Percentiles rank a stretch among this genome's conserved stretches.
Conservation (phyloP, 352 stramenopile genomes). For the Globisporangium iwayamae region DNA sequence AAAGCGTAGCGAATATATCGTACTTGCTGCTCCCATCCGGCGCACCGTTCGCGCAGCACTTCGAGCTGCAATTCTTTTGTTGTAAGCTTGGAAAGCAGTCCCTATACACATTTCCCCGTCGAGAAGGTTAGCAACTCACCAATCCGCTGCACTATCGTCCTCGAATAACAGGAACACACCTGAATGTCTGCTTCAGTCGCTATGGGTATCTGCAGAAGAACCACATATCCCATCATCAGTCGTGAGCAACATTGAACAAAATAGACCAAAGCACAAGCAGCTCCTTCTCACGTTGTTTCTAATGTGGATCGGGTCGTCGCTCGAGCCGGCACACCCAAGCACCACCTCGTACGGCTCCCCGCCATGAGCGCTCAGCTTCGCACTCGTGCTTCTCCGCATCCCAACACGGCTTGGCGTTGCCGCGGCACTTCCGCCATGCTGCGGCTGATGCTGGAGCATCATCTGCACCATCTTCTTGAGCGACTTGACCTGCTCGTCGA, state of each 20-base stretch:
- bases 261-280: not conserved
- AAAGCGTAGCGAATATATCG: not conserved
- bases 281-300: slow-evolving; percentile 6
- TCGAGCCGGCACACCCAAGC: not conserved
- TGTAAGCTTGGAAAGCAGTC: slow-evolving; percentile 23
- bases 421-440: not conserved
- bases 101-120: not conserved
- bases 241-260: not conserved
- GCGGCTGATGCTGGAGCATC: slow-evolving; percentile 7
- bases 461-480: slow-evolving; percentile 37
- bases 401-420: not conserved
- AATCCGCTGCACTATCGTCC: not conserved
- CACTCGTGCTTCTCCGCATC: slow-evolving; percentile 4
- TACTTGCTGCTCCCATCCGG: slow-evolving; percentile 45
- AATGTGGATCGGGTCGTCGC: slow-evolving; percentile 7
- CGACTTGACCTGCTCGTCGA: slow-evolving; percentile 43
- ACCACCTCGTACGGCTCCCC: slow-evolving; percentile 5
- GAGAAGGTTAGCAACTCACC: not conserved
- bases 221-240: not conserved
- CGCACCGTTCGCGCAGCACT: slow-evolving; percentile 31
- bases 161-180: not conserved
- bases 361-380: not conserved
- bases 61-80: slow-evolving; percentile 41
- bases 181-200: slow-evolving; percentile 16
- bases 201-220: slow-evolving; percentile 7